Evolutionary conservation across 2,329 filamentous ascomycete genomes (phyloP).

Genomic region (Trichoderma sp.): DNA sequence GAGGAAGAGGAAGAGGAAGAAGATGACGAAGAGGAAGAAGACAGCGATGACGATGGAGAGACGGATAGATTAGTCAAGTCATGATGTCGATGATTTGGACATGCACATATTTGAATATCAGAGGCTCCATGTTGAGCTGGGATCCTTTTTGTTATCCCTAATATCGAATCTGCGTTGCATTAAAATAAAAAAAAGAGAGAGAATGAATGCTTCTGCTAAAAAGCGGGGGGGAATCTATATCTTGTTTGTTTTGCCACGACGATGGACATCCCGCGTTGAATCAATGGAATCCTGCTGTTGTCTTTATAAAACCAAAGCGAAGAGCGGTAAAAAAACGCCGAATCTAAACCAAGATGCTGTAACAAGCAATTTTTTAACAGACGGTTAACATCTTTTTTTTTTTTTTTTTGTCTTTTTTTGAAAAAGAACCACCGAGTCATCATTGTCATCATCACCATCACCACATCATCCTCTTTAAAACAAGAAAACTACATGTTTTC

Average conservation of each 20-base stretch:
- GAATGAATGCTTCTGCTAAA: background rate
- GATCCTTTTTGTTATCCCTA: background rate
- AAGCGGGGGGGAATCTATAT: conserved; percentile 10
- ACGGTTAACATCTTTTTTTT: conserved; percentile 15
- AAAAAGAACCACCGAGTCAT: background rate
- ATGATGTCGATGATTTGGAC: background rate
- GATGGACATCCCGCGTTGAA: background rate
- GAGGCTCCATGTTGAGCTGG: background rate
- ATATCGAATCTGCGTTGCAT: background rate
- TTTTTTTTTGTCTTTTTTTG: background rate
- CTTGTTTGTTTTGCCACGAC: background rate
- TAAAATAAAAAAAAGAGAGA: background rate
- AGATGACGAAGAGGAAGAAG: conserved; percentile 48
- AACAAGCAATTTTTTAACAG: background rate
- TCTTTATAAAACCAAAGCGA: background rate
- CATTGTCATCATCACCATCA: background rate
- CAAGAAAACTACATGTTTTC: background rate
- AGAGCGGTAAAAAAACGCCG: background rate
- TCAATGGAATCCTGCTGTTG: background rate
- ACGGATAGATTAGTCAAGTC: conserved; percentile 41
- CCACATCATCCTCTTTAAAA: background rate
- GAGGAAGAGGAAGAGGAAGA: conserved; percentile 51
- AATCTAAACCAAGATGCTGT: conserved; percentile 19
- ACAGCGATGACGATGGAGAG: conserved; percentile 46
- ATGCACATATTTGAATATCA: background rate